Conservation (phyloP, 2,329 filamentous ascomycete genomes). For the Neofusicoccum umdonicola region DNA sequence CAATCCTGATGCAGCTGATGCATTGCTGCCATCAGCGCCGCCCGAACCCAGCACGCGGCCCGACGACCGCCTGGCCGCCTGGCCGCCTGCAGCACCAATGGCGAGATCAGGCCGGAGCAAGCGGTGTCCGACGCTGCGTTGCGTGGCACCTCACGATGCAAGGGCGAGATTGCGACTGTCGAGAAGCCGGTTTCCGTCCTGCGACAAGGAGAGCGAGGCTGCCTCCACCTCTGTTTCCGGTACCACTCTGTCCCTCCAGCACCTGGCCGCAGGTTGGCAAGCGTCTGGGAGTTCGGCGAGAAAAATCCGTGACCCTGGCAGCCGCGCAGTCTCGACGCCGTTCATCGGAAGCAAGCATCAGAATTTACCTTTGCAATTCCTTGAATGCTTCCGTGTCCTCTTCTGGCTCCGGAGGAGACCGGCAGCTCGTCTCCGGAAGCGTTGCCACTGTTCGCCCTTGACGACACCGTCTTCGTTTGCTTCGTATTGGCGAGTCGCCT, state of each 20-base stretch:
- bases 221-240: not conserved
- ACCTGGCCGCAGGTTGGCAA: not conserved
- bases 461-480: no score
- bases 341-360: not conserved
- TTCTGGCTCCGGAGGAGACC: not conserved
- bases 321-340: no score
- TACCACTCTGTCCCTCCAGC: not conserved
- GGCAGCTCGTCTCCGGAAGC: not conserved
- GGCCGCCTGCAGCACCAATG: not conserved
- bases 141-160: constrained; percentile 3
- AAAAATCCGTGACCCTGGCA: no score
- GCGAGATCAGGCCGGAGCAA: not conserved
- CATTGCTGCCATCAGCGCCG: not conserved
- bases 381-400: not conserved
- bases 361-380: not conserved
- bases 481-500: not conserved
- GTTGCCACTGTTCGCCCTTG: not conserved
- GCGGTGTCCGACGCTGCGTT: constrained; percentile 2
- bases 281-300: no score
- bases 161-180: constrained; percentile 6
- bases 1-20: not conserved
- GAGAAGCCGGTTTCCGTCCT: not conserved
- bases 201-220: not conserved
- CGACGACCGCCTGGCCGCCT: not conserved
- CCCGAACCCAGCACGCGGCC: not conserved